These are phyloP conservation scores for Magnusiomyces tetraspermus DNA, from an alignment of 1,139 yeast species.

Conservation along the genomic window DNA sequence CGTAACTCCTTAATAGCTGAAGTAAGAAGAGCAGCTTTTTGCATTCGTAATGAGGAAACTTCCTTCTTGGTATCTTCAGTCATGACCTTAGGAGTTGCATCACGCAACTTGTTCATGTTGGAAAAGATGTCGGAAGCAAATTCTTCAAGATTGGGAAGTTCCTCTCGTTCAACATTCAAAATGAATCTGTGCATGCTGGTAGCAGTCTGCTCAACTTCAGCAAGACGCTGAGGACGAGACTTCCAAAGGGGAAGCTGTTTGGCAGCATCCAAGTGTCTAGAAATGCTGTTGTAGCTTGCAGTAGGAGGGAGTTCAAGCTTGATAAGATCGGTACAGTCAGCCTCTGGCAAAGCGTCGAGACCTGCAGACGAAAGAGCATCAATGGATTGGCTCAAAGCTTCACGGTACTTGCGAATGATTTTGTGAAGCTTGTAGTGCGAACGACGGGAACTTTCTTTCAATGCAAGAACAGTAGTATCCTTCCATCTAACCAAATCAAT, in stretches of 20 bases:
- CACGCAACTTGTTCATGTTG: conserved; percentile 54
- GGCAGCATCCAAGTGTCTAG: conserved; percentile 19
- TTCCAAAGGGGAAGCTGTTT: conserved; percentile 39
- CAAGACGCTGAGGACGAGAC: conserved; percentile 47
- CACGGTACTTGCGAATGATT: conserved; percentile 72
- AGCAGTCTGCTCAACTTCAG: conserved; percentile 39
- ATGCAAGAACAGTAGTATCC: conserved; percentile 87
- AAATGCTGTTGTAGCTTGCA: conserved; percentile 12
- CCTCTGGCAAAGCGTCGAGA: conserved; percentile 10
- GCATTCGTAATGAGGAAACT: conserved; percentile 65
- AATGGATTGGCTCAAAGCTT: conserved; percentile 47
- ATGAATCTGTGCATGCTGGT: conserved; percentile 19
- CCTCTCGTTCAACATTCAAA: conserved; percentile 17
- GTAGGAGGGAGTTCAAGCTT: conserved; percentile 6
- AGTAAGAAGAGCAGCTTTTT: conserved; percentile 69
- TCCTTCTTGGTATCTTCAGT: conserved; percentile 68
- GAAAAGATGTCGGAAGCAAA: conserved; percentile 46
- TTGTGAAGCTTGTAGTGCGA: conserved; percentile 82
- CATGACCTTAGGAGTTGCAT: conserved; percentile 65
- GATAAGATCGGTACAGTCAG: conserved; percentile 16
- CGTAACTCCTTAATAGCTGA: conserved; percentile 66
- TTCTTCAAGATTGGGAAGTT: conserved; percentile 38
- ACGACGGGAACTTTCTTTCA: conserved; percentile 83
- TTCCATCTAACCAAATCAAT: conserved; percentile 93
- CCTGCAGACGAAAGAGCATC: conserved; percentile 37